Conservation (phyloP, 306 rosid species). For the Begonia fuchsioides region DNA sequence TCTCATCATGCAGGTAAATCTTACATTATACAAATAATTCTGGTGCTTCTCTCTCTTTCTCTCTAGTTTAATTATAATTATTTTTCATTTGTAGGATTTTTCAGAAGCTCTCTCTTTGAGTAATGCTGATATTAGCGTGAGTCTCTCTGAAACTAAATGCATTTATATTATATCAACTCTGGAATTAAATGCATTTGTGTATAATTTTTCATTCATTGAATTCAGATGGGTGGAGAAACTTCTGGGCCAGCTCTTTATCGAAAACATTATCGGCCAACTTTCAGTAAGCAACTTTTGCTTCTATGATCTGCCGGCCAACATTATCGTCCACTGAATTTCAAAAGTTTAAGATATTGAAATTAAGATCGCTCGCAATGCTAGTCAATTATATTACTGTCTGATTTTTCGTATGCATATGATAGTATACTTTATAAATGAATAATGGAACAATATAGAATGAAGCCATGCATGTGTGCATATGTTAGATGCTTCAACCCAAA, state of each 20-base stretch:
- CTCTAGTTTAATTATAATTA: neutral
- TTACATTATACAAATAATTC: neutral
- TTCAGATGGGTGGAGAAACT: constrained; percentile 16
- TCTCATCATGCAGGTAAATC: neutral
- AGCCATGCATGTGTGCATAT: no score
- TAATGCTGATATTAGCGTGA: neutral
- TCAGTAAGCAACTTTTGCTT: constrained; percentile 28
- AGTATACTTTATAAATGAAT: no score
- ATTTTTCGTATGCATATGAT: no score
- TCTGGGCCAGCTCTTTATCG: constrained; percentile 8
- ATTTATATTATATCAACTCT: neutral
- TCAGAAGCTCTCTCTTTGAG: neutral
- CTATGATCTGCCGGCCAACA: neutral
- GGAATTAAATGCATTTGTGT: neutral
- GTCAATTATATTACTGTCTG: no score
- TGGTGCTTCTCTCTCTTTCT: neutral
- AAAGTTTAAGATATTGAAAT: no score
- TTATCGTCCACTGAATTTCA: no score
- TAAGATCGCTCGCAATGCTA: no score
- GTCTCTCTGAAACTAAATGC: neutral
- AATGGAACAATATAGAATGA: no score
- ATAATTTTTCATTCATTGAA: neutral
- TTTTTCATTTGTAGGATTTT: neutral
- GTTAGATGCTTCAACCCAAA: no score
- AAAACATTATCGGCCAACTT: constrained; percentile 10